Evolutionary conservation across 495 filamentous ascomycete genomes (phyloP), one percentile per base, ranked within the genome.

Genomic region (Eremomyces bilateralis): DNA sequence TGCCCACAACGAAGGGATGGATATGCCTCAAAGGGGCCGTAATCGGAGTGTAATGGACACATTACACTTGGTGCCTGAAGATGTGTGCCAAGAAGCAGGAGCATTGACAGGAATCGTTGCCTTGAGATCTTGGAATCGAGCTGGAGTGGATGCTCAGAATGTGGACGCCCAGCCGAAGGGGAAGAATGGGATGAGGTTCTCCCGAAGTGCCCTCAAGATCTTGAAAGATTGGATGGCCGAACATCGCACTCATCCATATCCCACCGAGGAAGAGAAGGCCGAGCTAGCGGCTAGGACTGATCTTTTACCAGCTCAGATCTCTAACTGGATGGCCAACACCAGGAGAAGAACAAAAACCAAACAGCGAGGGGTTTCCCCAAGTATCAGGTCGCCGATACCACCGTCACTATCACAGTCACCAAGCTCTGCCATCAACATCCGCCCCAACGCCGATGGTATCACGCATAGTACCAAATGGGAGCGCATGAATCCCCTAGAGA

Each of bases 281-380:
- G 60, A 67, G 42, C 61, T 90, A 15, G 70, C 75, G 46, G 54
- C 62, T 29, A 61, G 65, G 39, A 90, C 80, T 1, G 78, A 78
- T 10, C 62, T 90, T 18, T 80, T 61, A 41, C 65, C 71, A 42
- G 71, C 59, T 8, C 80, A 90, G 50, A 78, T 90, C 33, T 70
- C 69, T 17, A 84, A 84, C 47, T 88, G 80, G 80, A 64, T 90
- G 8, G 80, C 80, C 33, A 90, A 90, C 51, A 76, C 80, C 36
- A 71, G 80, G 25, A 67, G 80, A 22, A 61, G 80, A 36, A 69
- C 73, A 37, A 85, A 84, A 59, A 64, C 67, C 19, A 57, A 67
- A 18, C 51, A 47, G 34, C 37, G 43, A 40, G 24, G 33, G 24
- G 18, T 42, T 6, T 56, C 53, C 8, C 48, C 52, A 11, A 47